Conservation (phyloP, 2,329 filamentous ascomycete species). For the Paecilomyces fulvus region DNA sequence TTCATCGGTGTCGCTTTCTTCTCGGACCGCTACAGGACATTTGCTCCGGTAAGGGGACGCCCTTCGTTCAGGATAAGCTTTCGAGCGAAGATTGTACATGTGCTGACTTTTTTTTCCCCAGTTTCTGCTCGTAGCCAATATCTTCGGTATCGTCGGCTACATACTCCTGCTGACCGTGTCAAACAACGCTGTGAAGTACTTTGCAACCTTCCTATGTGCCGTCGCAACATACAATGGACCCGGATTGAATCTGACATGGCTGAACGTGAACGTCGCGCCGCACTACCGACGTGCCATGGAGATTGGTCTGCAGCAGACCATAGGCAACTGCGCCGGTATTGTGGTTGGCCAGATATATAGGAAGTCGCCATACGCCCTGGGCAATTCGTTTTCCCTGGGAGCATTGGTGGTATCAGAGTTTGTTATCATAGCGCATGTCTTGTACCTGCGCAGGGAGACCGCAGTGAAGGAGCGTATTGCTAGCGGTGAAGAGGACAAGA, state of each 20-base stretch:
- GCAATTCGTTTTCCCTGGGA: slow-evolving; percentile 30
- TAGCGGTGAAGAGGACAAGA: slow-evolving; percentile 36
- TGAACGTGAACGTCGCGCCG: slow-evolving; percentile 41
- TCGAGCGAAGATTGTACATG: neutral
- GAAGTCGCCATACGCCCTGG: slow-evolving; percentile 26
- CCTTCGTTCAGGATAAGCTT: neutral
- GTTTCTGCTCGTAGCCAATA: slow-evolving; percentile 28
- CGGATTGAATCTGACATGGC: slow-evolving; percentile 41
- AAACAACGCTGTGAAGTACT: slow-evolving; percentile 42
- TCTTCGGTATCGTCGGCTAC: slow-evolving; percentile 43
- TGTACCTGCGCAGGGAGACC: slow-evolving; percentile 39
- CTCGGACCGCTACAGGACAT: slow-evolving; percentile 36
- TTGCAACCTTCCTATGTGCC: slow-evolving; percentile 42
- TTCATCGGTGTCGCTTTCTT: slow-evolving; percentile 40
- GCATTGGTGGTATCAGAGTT: slow-evolving; percentile 26
- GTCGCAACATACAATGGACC: slow-evolving; percentile 41
- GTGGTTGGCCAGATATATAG: slow-evolving; percentile 41
- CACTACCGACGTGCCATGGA: slow-evolving; percentile 42
- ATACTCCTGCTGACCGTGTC: slow-evolving; percentile 42
- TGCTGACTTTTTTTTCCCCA: slow-evolving; percentile 11
- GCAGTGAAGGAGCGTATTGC: slow-evolving; percentile 30
- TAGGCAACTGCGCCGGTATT: slow-evolving; percentile 43
- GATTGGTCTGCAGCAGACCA: slow-evolving; percentile 39
- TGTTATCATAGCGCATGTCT: slow-evolving; percentile 31
- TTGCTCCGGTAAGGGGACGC: slow-evolving; percentile 17